phyloP scores from a whole-genome alignment of 305 asterid genomes.

The Stenogyne calaminthoides region DNA sequence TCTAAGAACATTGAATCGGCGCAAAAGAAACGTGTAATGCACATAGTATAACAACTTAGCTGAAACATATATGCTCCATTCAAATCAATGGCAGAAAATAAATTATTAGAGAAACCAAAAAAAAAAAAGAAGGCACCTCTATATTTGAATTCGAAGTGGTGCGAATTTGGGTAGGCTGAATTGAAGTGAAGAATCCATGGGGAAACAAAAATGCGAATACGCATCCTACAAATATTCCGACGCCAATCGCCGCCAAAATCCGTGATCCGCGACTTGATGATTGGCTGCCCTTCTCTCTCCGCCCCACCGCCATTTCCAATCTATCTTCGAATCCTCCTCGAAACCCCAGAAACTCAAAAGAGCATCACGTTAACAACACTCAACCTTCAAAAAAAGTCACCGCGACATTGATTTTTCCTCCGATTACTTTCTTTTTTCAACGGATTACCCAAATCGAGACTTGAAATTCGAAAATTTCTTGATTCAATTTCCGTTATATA shows the following conservation, averaged over 20 bases:
- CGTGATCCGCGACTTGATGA: constrained; percentile 62
- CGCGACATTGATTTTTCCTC: not conserved
- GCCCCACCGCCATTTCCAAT: constrained; percentile 61
- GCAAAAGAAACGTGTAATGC: not conserved
- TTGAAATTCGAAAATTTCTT: not conserved
- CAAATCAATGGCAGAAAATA: not conserved
- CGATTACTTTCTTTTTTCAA: not conserved
- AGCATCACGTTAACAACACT: constrained; percentile 30
- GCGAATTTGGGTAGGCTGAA: constrained; percentile 39
- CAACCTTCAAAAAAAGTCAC: not conserved
- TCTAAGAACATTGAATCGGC: not conserved
- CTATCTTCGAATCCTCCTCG: not conserved
- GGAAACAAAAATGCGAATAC: constrained; percentile 77
- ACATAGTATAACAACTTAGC: not conserved
- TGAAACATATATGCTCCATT: not conserved
- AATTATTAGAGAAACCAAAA: not conserved
- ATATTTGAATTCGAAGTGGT: constrained; percentile 37
- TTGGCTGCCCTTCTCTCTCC: constrained; percentile 64
- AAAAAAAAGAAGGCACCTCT: constrained; percentile 43
- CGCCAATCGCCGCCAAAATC: constrained; percentile 68
- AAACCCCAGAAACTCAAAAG: constrained; percentile 22
- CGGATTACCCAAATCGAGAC: not conserved
- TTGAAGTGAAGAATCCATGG: constrained; percentile 58
- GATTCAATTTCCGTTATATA: not conserved
- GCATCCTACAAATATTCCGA: constrained; percentile 79